Conservation (phyloP, 352 stramenopile species). For the Globisporangium radiosum region DNA sequence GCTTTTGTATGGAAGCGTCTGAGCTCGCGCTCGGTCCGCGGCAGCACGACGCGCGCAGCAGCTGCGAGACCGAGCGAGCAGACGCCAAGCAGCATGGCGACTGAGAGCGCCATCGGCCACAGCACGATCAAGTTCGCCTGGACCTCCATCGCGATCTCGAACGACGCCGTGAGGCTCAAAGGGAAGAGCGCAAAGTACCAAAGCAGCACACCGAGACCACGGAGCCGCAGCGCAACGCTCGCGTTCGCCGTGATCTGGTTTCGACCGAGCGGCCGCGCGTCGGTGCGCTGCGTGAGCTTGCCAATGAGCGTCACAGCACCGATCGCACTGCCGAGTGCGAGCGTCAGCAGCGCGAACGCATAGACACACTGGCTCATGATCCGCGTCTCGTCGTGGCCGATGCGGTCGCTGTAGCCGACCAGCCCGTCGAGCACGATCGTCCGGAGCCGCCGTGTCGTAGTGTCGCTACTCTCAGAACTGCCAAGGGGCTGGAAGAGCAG, state of each 20-base stretch:
- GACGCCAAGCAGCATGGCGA: conserved; percentile 18
- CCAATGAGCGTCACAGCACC: conserved; percentile 10
- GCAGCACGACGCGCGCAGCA: conserved; percentile 13
- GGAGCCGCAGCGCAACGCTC: conserved; percentile 21
- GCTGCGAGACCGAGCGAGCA: conserved; percentile 15
- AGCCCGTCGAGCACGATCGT: conserved; percentile 17
- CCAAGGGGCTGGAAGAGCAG: conserved; percentile 27
- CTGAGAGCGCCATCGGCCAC: conserved; percentile 14
- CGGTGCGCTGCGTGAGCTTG: neutral
- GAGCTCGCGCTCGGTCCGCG: conserved; percentile 20
- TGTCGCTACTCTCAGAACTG: neutral
- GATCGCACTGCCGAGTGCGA: conserved; percentile 15
- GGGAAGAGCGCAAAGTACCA: conserved; percentile 37
- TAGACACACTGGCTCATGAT: conserved; percentile 21
- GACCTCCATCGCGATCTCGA: conserved; percentile 23
- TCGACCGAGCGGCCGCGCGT: neutral
- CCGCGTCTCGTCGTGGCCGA: conserved; percentile 19
- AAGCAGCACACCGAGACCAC: conserved; percentile 30
- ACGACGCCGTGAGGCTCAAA: conserved; percentile 24
- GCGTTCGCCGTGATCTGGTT: conserved; percentile 3
- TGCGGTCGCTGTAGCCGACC: conserved; percentile 23
- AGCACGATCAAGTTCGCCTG: conserved; percentile 15
- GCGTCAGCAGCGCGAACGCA: conserved; percentile 18
- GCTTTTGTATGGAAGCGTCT: conserved; percentile 17
- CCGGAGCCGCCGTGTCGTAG: conserved; percentile 12